Base-by-base conservation (phyloP, 2,329 filamentous ascomycete genomes). In the Tolypocladium guangdongense region DNA sequence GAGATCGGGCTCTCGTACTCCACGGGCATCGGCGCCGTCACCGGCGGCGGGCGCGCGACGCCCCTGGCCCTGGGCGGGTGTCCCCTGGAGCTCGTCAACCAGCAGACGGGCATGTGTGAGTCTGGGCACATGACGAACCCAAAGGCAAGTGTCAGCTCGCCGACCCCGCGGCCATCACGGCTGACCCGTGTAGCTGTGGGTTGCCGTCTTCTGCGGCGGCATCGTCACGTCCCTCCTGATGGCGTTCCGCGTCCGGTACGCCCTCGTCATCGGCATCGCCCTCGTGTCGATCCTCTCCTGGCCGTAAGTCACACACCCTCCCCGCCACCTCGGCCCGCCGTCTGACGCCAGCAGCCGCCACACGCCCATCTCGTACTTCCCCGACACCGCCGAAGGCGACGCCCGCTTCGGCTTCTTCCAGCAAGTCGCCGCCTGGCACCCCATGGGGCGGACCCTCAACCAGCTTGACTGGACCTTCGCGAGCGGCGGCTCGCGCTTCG, bases 11-110 rank as follows among this genome's bases (percentile, higher is more conserved):
- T 86, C 58, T 89, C 87, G 0, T 93, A 93, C 66, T 84, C 83
- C 24, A 83, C 87, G 47, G 90, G 90, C 53, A 91, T 96, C 61
- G 90, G 90, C 18, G 78, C 88, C 35, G 84, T 95, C 56, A 90
- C 87, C 0, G 89, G 89, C 32, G 81, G 81, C 4, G 67, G 66
- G 14, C 67, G 67, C 24, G 74, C 79, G 1, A 90, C 88, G 0
- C 90, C 90, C 0, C 75, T 93, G 33, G 80, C 88, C 37, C 76
- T 95, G 46, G 90, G 82, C 1, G 90, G 90, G 4, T 95, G 90
- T 60, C 76, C 80, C 0, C 62, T 74, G 0, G 75, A 84, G 48
- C 75, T 75, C 50, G 69, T 81, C 22, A 68, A 80, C 54, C 54
- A 59, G 3, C 57, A 63, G 6, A 74, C 69, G 2, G 78, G 77